Evolutionary conservation across 371 early-diverging fungal genomes (phyloP).

Genomic region (Synchytrium microbalum): DNA sequence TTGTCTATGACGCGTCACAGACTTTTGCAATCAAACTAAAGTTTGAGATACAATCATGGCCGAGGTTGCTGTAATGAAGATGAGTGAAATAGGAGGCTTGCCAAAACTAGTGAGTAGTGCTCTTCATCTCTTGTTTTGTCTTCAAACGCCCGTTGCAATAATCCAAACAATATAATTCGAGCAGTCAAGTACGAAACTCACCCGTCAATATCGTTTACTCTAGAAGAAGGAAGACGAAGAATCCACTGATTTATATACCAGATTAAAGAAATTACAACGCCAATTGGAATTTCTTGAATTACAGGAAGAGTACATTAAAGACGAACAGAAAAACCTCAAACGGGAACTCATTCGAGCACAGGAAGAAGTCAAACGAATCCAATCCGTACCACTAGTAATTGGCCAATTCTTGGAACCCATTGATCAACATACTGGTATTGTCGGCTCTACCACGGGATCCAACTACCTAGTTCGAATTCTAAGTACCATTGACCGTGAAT

Average conservation of each 20-base stretch:
- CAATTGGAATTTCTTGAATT: constrained; percentile 94
- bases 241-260: constrained; percentile 72
- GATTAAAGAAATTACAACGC: constrained; percentile 88
- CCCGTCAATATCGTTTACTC: too few relatives aligned
- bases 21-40: too few relatives aligned
- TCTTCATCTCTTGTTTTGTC: too few relatives aligned
- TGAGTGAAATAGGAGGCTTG: too few relatives aligned
- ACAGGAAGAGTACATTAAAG: constrained; percentile 99
- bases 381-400: constrained; percentile 98
- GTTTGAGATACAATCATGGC: too few relatives aligned
- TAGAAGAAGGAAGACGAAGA: too few relatives aligned
- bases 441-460: constrained; percentile 94
- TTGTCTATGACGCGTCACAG: too few relatives aligned
- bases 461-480: constrained; percentile 96
- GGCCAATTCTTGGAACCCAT: constrained; percentile 99
- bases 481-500: constrained; percentile 96
- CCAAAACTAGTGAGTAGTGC: too few relatives aligned
- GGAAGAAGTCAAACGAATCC: constrained; percentile 98
- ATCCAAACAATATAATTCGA: too few relatives aligned
- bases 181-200: too few relatives aligned
- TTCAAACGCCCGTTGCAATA: too few relatives aligned
- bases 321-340: constrained; percentile 94
- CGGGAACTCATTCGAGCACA: constrained; percentile 91
- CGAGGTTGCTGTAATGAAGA: too few relatives aligned
- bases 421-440: constrained; percentile 97